Conservation (phyloP, 2,329 filamentous ascomycete species). For the Hymenotorrendiella dingleyae region DNA sequence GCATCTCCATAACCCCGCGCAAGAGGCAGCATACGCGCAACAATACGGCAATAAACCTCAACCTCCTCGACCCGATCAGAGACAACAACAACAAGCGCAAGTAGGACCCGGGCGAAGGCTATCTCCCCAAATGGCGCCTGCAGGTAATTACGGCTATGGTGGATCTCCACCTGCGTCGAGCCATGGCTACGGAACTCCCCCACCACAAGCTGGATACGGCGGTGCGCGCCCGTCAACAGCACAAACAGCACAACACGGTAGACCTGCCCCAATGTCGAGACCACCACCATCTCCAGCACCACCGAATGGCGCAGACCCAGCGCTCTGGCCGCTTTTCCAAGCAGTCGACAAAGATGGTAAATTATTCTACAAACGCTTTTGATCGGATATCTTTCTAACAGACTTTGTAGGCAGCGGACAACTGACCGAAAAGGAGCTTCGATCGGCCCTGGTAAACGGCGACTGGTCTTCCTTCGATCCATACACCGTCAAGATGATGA, state of each 20-base stretch:
- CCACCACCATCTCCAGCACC: constrained; percentile 60
- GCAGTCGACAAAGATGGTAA: constrained; percentile 82
- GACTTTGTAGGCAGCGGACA: constrained; percentile 60
- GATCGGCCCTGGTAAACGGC: constrained; percentile 87
- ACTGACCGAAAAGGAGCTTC: constrained; percentile 79
- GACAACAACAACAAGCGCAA: constrained; percentile 3
- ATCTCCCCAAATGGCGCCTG: constrained; percentile 24
- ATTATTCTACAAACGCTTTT: no score
- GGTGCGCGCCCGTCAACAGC: constrained; percentile 37
- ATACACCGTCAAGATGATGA: constrained; percentile 97
- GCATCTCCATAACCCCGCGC: constrained; percentile 19
- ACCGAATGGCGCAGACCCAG: constrained; percentile 55
- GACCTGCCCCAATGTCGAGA: constrained; percentile 49
- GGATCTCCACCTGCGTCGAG: constrained; percentile 30
- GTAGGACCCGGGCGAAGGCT: constrained; percentile 13
- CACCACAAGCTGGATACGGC: constrained; percentile 31
- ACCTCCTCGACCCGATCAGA: constrained; percentile 19
- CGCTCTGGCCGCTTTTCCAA: constrained; percentile 77
- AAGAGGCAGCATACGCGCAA: constrained; percentile 20
- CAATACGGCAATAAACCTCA: constrained; percentile 26
- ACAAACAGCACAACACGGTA: constrained; percentile 38
- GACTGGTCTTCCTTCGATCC: constrained; percentile 93
- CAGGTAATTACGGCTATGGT: constrained; percentile 23
- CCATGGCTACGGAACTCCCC: constrained; percentile 5
- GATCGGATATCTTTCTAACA: background rate